A percentile compares a stretch with the other conserved stretches of the same genome.
Conservation (phyloP, 495 filamentous ascomycete species). For the Neurospora sp. region DNA sequence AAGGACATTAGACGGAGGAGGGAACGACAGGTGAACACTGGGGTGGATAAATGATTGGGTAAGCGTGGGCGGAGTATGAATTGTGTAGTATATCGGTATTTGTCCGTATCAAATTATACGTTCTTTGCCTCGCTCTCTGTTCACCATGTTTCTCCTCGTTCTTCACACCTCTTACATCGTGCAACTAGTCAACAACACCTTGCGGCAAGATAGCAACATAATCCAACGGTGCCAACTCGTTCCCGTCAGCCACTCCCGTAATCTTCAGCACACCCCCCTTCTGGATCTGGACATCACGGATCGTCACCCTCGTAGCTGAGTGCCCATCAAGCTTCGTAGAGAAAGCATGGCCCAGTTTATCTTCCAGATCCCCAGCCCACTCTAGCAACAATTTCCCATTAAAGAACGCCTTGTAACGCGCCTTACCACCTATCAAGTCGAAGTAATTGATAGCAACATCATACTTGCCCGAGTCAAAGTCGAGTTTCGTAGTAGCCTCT, state of each 20-base stretch:
- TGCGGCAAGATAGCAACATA: conserved; percentile 52
- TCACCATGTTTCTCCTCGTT: background rate
- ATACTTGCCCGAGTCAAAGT: conserved; percentile 44
- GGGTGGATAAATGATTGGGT: conserved; percentile 15
- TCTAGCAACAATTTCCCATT: conserved; percentile 41
- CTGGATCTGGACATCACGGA: conserved; percentile 37
- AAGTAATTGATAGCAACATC: conserved; percentile 58
- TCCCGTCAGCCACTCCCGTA: conserved; percentile 46
- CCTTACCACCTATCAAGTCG: conserved; percentile 45
- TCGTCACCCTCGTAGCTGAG: conserved; percentile 52
- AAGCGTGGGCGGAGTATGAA: conserved; percentile 6
- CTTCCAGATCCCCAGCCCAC: conserved; percentile 49
- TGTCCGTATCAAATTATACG: background rate
- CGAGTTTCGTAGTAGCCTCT: conserved; percentile 35
- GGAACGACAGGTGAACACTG: background rate
- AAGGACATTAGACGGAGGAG: background rate
- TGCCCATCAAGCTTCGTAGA: conserved; percentile 51
- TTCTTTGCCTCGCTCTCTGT: background rate
- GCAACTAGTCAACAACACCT: conserved; percentile 45
- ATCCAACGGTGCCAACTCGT: conserved; percentile 54
- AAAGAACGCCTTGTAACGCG: conserved; percentile 39
- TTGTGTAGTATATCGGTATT: background rate
- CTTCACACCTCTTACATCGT: background rate
- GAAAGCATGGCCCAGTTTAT: conserved; percentile 43
- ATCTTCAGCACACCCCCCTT: conserved; percentile 51